These are phyloP conservation scores for Paramyrothecium sp. DNA, from an alignment of 2,329 filamentous ascomycete species.

Conservation along the genomic window DNA sequence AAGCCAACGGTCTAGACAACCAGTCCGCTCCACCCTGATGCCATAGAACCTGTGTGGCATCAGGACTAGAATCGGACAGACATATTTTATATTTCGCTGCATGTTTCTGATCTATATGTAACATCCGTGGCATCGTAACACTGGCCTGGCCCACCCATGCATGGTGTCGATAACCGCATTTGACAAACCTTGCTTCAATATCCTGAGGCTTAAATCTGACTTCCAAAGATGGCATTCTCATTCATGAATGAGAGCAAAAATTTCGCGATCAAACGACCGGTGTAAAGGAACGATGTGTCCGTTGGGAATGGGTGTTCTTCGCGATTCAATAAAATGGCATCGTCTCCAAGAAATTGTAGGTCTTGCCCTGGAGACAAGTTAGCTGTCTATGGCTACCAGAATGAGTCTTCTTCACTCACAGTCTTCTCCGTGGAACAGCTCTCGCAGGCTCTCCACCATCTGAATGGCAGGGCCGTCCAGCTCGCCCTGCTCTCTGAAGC, in stretches of 20 bases:
- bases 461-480: conserved; percentile 44
- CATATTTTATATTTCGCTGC: conserved; percentile 30
- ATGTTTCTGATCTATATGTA: conserved; percentile 2
- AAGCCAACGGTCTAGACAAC: conserved; percentile 65
- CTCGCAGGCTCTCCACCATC: conserved; percentile 43
- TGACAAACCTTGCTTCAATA: background rate
- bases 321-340: conserved; percentile 43
- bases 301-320: conserved; percentile 45
- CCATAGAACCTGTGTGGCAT: conserved; percentile 54
- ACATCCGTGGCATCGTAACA: conserved; percentile 4
- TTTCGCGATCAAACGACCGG: conserved; percentile 49
- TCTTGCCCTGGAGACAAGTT: conserved; percentile 28
- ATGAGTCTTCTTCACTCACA: conserved; percentile 35
- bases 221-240: conserved; percentile 46
- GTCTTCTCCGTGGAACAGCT: conserved; percentile 39
- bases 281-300: conserved; percentile 49
- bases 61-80: conserved; percentile 65
- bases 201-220: conserved; percentile 12
- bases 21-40: conserved; percentile 66
- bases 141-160: background rate
- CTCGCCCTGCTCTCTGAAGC: conserved; percentile 38
- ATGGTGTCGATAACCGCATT: too few species aligned
- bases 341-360: conserved; percentile 41
- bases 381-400: conserved; percentile 11
- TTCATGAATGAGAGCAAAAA: conserved; percentile 55